phyloP scores from a whole-genome alignment of 768 basidiomycete genomes.

The Russula abietina region DNA sequence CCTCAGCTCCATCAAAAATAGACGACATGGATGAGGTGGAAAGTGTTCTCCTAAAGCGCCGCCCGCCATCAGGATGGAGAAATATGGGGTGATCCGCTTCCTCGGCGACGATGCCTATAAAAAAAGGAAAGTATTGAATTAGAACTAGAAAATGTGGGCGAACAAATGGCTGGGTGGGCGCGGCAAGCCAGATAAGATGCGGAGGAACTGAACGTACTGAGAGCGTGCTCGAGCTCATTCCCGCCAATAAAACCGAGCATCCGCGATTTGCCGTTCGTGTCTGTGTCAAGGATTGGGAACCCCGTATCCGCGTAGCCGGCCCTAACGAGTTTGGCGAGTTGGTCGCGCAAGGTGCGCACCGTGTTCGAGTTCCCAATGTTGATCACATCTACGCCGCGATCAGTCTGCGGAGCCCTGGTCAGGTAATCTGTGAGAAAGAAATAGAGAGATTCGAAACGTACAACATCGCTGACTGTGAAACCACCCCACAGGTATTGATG shows the following conservation, averaged over 20 bases:
- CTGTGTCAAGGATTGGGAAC: slow-evolving; percentile 74
- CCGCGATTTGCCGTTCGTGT: slow-evolving; percentile 43
- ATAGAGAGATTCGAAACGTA: slow-evolving; percentile 35
- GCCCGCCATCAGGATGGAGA: slow-evolving; percentile 48
- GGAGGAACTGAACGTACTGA: slow-evolving; percentile 45
- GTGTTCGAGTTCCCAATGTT: slow-evolving; percentile 69
- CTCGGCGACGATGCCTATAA: slow-evolving; percentile 65
- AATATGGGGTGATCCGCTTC: slow-evolving; percentile 59
- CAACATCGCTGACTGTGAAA: slow-evolving; percentile 70
- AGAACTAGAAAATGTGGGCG: neutral
- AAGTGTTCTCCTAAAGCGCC: slow-evolving; percentile 31
- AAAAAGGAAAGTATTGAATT: slow-evolving; percentile 1
- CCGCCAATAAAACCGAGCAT: slow-evolving; percentile 88
- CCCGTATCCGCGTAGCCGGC: slow-evolving; percentile 71
- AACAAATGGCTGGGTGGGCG: neutral
- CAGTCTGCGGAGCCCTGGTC: slow-evolving; percentile 43
- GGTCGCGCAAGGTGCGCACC: slow-evolving; percentile 64
- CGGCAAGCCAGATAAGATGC: neutral
- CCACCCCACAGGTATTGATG: slow-evolving; percentile 84
- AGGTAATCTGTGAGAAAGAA: neutral
- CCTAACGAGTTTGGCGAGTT: slow-evolving; percentile 52
- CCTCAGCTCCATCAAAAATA: slow-evolving; percentile 34
- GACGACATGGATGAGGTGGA: slow-evolving; percentile 59
- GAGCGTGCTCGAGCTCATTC: slow-evolving; percentile 90
- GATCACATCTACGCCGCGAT: slow-evolving; percentile 63